phyloP scores from a whole-genome alignment of 352 stramenopile species.

The Phytopythium boreale region DNA sequence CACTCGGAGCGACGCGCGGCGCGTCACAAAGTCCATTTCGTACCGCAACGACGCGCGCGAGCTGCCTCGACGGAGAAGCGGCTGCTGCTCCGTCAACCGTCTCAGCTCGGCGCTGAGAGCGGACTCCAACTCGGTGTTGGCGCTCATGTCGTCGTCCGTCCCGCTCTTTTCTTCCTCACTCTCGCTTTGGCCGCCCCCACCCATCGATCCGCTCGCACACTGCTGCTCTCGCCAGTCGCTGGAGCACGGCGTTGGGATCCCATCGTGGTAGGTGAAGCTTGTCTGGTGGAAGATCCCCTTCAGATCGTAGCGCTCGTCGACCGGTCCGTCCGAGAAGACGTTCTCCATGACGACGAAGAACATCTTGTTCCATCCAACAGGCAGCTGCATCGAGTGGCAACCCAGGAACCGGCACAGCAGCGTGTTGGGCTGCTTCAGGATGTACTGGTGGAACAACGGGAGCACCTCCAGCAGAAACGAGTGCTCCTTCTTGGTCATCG shows the following conservation, averaged over 20 bases:
- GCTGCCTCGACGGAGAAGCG: slow-evolving; percentile 46
- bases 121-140: slow-evolving; percentile 10
- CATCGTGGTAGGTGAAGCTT: slow-evolving; percentile 42
- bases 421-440: slow-evolving; percentile 77
- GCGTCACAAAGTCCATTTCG: slow-evolving; percentile 77
- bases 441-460: slow-evolving; percentile 83
- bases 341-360: slow-evolving; percentile 91
- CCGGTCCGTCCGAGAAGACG: slow-evolving; percentile 69
- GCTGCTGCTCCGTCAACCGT: slow-evolving; percentile 46
- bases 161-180: slow-evolving; percentile 14
- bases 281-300: slow-evolving; percentile 83
- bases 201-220: background rate
- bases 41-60: slow-evolving; percentile 66
- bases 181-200: slow-evolving; percentile 11
- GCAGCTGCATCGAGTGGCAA: slow-evolving; percentile 88
- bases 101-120: slow-evolving; percentile 29
- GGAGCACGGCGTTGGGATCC: slow-evolving; percentile 33
- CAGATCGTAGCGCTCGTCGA: slow-evolving; percentile 82
- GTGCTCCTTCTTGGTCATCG: slow-evolving; percentile 87
- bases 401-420: slow-evolving; percentile 80
- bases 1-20: slow-evolving; percentile 60
- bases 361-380: slow-evolving; percentile 88
- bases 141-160: slow-evolving; percentile 17
- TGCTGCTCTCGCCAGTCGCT: slow-evolving; percentile 21
- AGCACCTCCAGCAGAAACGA: slow-evolving; percentile 80